Percentiles rank a stretch among this genome's conserved stretches.
Conservation (phyloP, 805 yeast species). For the Pichia cabralensis region DNA sequence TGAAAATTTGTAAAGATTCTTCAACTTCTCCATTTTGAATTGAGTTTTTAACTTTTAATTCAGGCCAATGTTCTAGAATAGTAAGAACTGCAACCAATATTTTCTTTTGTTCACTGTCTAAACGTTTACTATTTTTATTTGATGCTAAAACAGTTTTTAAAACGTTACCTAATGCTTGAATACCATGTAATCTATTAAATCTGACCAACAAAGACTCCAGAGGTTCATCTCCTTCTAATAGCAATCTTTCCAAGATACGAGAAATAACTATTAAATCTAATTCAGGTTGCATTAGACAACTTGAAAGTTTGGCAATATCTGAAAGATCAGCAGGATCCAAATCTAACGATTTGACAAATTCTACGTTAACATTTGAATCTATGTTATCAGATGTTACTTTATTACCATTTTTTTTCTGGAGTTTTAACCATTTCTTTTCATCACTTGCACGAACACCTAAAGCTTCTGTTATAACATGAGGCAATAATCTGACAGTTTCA, state of each 20-base stretch:
- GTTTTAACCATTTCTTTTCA: constrained; percentile 64
- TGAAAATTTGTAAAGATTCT: constrained; percentile 40
- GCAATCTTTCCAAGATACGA: constrained; percentile 57
- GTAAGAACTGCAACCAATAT: constrained; percentile 41
- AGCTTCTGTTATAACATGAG: constrained; percentile 78
- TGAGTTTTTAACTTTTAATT: constrained; percentile 60
- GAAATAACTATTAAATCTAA: constrained; percentile 56
- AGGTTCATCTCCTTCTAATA: constrained; percentile 32
- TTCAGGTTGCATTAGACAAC: constrained; percentile 62
- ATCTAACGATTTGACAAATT: constrained; percentile 51
- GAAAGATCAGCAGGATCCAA: constrained; percentile 39
- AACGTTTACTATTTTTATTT: background rate
- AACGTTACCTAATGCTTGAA: constrained; percentile 61
- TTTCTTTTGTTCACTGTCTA: constrained; percentile 26
- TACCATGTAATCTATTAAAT: constrained; percentile 77
- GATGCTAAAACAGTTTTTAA: constrained; percentile 29
- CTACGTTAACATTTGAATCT: constrained; percentile 51
- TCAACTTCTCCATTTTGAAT: constrained; percentile 70
- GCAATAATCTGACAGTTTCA: constrained; percentile 74
- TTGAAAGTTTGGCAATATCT: constrained; percentile 72
- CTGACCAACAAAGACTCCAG: constrained; percentile 37
- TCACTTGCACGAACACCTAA: constrained; percentile 61
- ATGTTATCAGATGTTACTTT: constrained; percentile 40
- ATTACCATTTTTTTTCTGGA: constrained; percentile 39
- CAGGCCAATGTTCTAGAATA: constrained; percentile 56